Conservation (phyloP, 2,329 filamentous ascomycete species). For the Alternaria novae-zelandiae region DNA sequence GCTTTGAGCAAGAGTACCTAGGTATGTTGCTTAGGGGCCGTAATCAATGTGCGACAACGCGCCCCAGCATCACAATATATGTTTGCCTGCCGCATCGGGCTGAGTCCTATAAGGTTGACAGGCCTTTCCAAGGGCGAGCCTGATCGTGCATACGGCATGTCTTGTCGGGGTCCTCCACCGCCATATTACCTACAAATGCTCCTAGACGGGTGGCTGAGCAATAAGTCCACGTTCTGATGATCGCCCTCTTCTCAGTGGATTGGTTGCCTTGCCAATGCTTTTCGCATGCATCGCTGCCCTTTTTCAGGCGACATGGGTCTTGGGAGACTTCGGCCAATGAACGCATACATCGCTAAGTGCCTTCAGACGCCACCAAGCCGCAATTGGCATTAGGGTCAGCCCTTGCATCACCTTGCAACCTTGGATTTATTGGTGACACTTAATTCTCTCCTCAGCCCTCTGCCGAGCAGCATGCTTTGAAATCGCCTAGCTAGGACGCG, state of each 20-base stretch:
- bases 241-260: background rate
- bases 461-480: background rate
- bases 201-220: background rate
- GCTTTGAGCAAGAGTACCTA: background rate
- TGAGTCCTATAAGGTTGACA: background rate
- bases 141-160: background rate
- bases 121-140: background rate
- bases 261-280: background rate
- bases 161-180: background rate
- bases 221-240: background rate
- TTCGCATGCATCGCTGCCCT: background rate
- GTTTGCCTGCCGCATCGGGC: background rate
- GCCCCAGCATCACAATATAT: background rate
- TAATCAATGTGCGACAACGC: background rate
- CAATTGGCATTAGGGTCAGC: background rate
- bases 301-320: background rate
- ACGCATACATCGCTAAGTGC: background rate
- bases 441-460: background rate
- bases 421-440: background rate
- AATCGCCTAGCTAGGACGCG: background rate
- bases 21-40: background rate
- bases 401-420: constrained; percentile 4
- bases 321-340: background rate
- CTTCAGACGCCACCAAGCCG: background rate
- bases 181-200: background rate